These are phyloP conservation scores for Acacia crassicarpa DNA, from an alignment of 306 rosid species.

Conservation along the genomic window DNA sequence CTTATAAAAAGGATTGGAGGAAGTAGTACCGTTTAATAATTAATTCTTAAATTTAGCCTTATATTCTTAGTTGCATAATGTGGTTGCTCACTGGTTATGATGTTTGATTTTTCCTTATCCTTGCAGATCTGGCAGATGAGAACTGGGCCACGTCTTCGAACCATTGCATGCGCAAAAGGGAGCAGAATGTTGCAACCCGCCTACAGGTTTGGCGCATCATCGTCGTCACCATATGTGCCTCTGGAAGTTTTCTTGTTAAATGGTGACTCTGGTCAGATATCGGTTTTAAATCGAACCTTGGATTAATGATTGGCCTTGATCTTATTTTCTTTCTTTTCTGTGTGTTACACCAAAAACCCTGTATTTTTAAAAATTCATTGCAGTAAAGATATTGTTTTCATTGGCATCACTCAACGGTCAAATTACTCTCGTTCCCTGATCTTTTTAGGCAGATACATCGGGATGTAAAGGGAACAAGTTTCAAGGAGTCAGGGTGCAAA, in stretches of 20 bases:
- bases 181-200: slow-evolving; percentile 91
- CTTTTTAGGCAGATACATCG: no score
- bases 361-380: slow-evolving; percentile 14
- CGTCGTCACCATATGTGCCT: slow-evolving; percentile 69
- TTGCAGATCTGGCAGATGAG: slow-evolving; percentile 99
- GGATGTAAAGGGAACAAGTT: no score
- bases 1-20: no score
- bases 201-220: slow-evolving; percentile 79
- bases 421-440: not conserved
- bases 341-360: not conserved
- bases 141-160: slow-evolving; percentile 92
- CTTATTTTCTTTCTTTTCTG: not conserved
- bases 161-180: slow-evolving; percentile 77
- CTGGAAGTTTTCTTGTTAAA: slow-evolving; percentile 92
- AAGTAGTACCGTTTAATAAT: not conserved
- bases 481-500: no score
- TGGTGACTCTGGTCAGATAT: slow-evolving; percentile 90
- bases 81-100: not conserved
- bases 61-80: not conserved
- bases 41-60: not conserved
- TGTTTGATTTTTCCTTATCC: not conserved
- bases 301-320: slow-evolving; percentile 33
- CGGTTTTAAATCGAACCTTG: slow-evolving; percentile 69
- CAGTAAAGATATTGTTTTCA: slow-evolving; percentile 16
- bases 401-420: not conserved